A percentile compares a stretch with the other conserved stretches of the same genome.
These are phyloP conservation scores for Tolypocladium pustulatum DNA, from an alignment of 2,329 filamentous ascomycete species.

Conservation along the genomic window DNA sequence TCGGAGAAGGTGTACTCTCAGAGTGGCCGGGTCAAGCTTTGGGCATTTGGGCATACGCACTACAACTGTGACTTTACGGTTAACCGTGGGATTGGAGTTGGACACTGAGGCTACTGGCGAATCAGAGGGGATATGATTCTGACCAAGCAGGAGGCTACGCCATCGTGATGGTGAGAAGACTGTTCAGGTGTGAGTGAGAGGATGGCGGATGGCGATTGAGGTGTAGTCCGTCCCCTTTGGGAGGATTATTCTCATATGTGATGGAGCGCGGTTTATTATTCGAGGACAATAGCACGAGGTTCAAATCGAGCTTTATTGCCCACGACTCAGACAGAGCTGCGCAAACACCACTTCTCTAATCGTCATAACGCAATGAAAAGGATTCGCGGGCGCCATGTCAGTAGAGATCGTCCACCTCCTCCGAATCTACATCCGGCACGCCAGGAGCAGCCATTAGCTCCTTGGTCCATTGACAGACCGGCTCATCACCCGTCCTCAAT, in stretches of 20 bases:
- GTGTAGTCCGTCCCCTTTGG: background rate
- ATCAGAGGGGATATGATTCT: conserved; percentile 31
- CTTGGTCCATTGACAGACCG: background rate
- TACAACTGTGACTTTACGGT: conserved; percentile 30
- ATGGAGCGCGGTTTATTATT: background rate
- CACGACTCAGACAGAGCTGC: background rate
- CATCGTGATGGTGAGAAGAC: conserved; percentile 19
- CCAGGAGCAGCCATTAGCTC: background rate
- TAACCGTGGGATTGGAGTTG: conserved; percentile 5
- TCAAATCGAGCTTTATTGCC: background rate
- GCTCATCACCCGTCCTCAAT: background rate
- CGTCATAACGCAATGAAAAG: background rate
- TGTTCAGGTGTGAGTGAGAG: background rate
- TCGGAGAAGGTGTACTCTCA: conserved; percentile 22
- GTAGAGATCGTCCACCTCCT: background rate
- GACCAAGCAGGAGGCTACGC: conserved; percentile 22
- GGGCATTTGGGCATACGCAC: conserved; percentile 40
- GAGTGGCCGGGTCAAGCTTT: conserved; percentile 23
- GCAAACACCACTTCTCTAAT: background rate
- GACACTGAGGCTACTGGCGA: conserved; percentile 23
- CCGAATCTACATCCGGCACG: background rate
- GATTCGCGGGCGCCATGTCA: background rate
- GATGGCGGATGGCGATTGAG: background rate
- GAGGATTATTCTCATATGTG: background rate
- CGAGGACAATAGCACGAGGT: background rate